phyloP scores from a whole-genome alignment of 2,329 filamentous ascomycete genomes.

The Elsinoe ampelina region DNA sequence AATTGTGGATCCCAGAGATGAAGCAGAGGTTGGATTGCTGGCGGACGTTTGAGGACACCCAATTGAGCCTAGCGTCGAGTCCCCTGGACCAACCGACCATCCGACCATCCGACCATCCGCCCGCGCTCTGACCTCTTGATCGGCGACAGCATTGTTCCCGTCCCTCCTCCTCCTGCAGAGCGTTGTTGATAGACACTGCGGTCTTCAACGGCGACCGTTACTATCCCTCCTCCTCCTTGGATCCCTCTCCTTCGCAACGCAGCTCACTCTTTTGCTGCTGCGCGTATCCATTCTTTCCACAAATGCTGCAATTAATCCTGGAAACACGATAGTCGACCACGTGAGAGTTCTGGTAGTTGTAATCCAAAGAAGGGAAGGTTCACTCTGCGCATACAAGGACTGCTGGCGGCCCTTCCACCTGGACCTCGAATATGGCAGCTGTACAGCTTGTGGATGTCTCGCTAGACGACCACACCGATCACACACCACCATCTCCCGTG shows the following conservation, averaged over 20 bases:
- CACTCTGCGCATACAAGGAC: background rate
- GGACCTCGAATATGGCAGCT: background rate
- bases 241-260: slow-evolving; percentile 3
- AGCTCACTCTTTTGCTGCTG: slow-evolving; percentile 11
- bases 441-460: slow-evolving; percentile 11
- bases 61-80: background rate
- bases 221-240: slow-evolving; percentile 4
- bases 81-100: background rate
- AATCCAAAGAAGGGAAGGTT: background rate
- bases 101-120: background rate
- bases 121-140: slow-evolving; percentile 6
- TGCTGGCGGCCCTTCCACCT: slow-evolving; percentile 9
- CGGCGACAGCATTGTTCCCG: slow-evolving; percentile 10
- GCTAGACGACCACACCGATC: background rate
- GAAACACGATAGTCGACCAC: background rate
- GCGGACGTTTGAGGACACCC: background rate
- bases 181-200: slow-evolving; percentile 12
- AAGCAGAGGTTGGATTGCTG: slow-evolving; percentile 5
- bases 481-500: background rate
- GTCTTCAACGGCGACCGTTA: slow-evolving; percentile 12
- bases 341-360: background rate
- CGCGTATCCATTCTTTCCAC: slow-evolving; percentile 8
- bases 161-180: slow-evolving; percentile 10
- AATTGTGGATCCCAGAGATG: background rate
- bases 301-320: slow-evolving; percentile 6